Base-by-base conservation (phyloP, 768 basidiomycete species). In the Naganishia friedmannii region DNA sequence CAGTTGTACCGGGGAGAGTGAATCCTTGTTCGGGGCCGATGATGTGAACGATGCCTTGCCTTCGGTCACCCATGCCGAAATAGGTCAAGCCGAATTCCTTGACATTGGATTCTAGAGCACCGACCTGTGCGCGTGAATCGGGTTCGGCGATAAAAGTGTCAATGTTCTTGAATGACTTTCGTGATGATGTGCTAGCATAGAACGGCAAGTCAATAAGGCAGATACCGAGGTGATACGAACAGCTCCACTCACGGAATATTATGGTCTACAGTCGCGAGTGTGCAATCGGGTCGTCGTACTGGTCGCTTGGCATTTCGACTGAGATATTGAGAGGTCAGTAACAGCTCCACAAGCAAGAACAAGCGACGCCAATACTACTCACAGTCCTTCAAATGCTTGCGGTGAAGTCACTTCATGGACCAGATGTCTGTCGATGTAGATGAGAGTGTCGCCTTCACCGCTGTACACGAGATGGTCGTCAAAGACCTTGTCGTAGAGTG, bases 401-500 rank as follows among this genome's bases (percentile, higher is more conserved):
- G 92, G 92, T 69, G 88, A 90, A n/a, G 92, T 93, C 65, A 94
- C 92, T 84, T 93, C 92, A 75, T 93, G 92, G 28, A 95, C 90
- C 46, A 87, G 82, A 77, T 87, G 86, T 69, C 86, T 74, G 74
- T 83, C 82, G 70, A 83, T 83, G 78, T 82, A 83, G 69, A 83
- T 75, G 32, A 83, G 76, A 55, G 80, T 80, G 51, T 82, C 79
- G 46, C 82, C 82, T 67, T 80, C 76, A 39, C 77, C 80, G 42
- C 73, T 73, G 69, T 78, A 92, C 88, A 97, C 90, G 77, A 95
- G 87, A 83, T 97, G 95, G 80, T 97, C 93, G 74, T 96, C 92
- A 88, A 91, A 96, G 73, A 97, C 92, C 84, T 97, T 97, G 83
- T 98, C 95, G 82, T 97, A 96, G 34, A 98, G 85, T 42, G 95